Conservation (phyloP, 108 stramenopile species). For the Nitzschia inconspicua region DNA sequence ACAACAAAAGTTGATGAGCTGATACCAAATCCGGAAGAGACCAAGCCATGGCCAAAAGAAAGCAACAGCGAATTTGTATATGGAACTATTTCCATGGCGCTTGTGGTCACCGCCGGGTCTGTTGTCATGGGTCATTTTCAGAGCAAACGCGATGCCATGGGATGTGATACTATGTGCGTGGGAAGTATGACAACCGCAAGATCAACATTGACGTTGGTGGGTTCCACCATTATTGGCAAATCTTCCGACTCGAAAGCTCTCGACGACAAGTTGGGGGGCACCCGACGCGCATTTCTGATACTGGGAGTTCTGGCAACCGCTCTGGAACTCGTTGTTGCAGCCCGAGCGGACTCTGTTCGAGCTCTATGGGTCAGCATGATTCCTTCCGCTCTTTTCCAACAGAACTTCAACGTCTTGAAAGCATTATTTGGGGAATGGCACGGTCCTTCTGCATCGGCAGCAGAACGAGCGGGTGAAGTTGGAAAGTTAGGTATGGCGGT, state of each 20-base stretch:
- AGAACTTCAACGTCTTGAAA: slow-evolving; percentile 77
- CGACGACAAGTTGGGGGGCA: slow-evolving; percentile 23
- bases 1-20: too few relatives aligned
- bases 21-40: too few relatives aligned
- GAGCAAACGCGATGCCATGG: slow-evolving; percentile 55
- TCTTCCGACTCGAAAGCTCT: slow-evolving; percentile 52
- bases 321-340: slow-evolving; percentile 36
- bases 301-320: slow-evolving; percentile 58
- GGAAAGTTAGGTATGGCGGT: slow-evolving; percentile 81
- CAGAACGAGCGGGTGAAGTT: slow-evolving; percentile 53
- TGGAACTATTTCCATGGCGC: slow-evolving; percentile 40
- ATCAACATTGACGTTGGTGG: slow-evolving; percentile 60
- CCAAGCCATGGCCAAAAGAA: too few relatives aligned
- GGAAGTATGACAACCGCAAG: slow-evolving; percentile 76
- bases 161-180: slow-evolving; percentile 72
- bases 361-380: slow-evolving; percentile 72
- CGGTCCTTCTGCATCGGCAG: slow-evolving; percentile 38
- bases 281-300: slow-evolving; percentile 51
- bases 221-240: slow-evolving; percentile 61
- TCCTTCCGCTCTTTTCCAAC: slow-evolving; percentile 70
- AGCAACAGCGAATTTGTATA: slow-evolving; percentile 27
- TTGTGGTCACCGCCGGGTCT: slow-evolving; percentile 32
- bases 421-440: slow-evolving; percentile 70
- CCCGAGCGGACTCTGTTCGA: slow-evolving; percentile 25
- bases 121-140: slow-evolving; percentile 67